Conservation (phyloP, 345 rosid genomes). For the Fremontodendron californicum region DNA sequence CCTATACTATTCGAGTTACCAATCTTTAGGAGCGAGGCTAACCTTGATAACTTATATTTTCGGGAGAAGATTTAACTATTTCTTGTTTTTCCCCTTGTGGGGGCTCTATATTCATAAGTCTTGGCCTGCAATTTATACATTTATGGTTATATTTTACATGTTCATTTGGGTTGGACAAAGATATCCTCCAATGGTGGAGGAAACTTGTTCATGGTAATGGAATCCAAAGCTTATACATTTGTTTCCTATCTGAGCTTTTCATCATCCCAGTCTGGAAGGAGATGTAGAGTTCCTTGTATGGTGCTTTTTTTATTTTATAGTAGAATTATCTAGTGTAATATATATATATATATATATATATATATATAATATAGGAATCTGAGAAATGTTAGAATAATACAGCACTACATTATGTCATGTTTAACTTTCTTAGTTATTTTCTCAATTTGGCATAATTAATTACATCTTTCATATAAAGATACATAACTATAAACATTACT, state of each 20-base stretch:
- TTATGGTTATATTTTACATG: background rate
- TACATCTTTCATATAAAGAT: no score
- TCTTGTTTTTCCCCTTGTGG: background rate
- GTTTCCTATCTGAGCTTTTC: no score
- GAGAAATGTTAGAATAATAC: background rate
- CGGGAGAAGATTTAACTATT: background rate
- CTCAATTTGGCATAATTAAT: no score
- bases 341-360: background rate
- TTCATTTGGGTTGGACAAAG: background rate
- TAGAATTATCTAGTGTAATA: background rate
- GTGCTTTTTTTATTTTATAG: background rate
- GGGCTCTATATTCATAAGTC: background rate
- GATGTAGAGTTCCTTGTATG: background rate
- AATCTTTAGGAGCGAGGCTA: constrained; percentile 19
- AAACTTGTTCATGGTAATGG: background rate
- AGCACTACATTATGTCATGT: no score
- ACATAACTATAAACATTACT: background rate
- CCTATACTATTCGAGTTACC: constrained; percentile 15
- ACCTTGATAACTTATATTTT: constrained; percentile 17
- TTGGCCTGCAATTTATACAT: background rate
- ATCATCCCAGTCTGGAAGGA: background rate
- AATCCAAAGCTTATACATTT: background rate
- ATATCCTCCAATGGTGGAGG: background rate
- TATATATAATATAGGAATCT: background rate
- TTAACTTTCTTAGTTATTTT: no score